These are phyloP conservation scores for Arabis alpina DNA, from an alignment of 345 rosid species.

Conservation along the genomic window DNA sequence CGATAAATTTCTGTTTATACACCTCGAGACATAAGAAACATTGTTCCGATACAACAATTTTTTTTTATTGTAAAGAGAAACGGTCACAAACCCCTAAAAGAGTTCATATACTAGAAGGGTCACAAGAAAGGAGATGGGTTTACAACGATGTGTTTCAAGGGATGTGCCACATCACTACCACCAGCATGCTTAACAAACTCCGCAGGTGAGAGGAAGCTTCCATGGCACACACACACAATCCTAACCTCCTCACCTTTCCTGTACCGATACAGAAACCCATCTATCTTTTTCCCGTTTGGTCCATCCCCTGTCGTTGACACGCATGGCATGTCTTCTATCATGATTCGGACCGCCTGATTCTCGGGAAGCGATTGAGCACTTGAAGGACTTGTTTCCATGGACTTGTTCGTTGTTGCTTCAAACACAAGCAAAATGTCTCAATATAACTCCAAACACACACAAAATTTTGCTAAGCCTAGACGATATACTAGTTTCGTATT, in stretches of 20 bases:
- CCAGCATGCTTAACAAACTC: conserved; percentile 93
- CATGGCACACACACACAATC: conserved; percentile 90
- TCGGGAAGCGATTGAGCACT: conserved; percentile 44
- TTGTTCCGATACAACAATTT: not conserved
- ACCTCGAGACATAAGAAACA: too few relatives aligned
- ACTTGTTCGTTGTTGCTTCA: conserved; percentile 53
- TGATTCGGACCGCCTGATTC: conserved; percentile 34
- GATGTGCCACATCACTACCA: conserved; percentile 65
- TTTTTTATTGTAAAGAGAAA: conserved; percentile 1
- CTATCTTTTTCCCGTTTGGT: conserved; percentile 70
- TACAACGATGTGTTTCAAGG: conserved; percentile 81
- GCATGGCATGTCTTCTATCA: conserved; percentile 82
- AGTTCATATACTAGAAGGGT: not conserved
- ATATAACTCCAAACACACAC: not conserved
- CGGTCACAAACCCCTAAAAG: conserved; percentile 3
- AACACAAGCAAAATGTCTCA: conserved; percentile 22
- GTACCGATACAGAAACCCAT: conserved; percentile 81
- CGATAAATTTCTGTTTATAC: too few relatives aligned
- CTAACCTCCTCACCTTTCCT: conserved; percentile 77
- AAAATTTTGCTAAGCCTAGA: not conserved
- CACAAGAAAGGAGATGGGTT: conserved; percentile 57
- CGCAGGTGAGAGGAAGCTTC: conserved; percentile 77
- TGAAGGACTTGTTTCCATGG: conserved; percentile 55
- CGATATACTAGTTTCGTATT: not conserved
- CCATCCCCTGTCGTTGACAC: conserved; percentile 83